A percentile compares a stretch with the other conserved stretches of the same genome.
phyloP scores from a whole-genome alignment of 176 grass and related monocot species.

The Thalia dealbata region DNA sequence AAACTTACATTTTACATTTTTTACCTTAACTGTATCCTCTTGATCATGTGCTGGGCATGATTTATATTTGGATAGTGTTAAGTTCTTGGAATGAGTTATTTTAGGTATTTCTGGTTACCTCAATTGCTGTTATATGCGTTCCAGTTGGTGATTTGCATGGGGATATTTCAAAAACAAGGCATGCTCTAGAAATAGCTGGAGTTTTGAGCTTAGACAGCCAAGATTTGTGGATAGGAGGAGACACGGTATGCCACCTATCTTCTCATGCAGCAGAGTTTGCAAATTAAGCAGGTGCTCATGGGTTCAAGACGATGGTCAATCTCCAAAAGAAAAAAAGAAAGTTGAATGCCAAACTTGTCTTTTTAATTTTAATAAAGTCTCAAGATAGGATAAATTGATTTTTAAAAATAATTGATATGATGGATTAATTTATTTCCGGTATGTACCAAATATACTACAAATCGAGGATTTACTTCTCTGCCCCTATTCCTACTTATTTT shows the following conservation, averaged over 20 bases:
- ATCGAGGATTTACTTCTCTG: not conserved
- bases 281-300: not conserved
- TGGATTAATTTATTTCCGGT: not conserved
- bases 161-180: constrained; percentile 60
- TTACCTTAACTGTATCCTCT: not conserved
- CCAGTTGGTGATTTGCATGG: constrained; percentile 92
- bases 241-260: constrained; percentile 36
- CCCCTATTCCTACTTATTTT: not conserved
- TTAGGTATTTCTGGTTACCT: constrained; percentile 5
- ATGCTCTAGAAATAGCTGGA: constrained; percentile 58
- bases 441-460: not conserved
- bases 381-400: not conserved
- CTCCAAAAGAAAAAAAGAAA: no score
- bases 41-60: not conserved
- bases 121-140: not conserved
- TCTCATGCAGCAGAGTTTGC: not conserved
- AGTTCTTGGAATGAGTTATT: not conserved
- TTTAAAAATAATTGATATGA: no score
- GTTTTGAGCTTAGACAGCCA: constrained; percentile 47
- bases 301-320: no score
- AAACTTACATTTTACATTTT: not conserved
- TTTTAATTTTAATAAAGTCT: not conserved
- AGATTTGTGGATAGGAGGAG: constrained; percentile 64
- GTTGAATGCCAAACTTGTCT: not conserved
- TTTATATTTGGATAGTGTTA: not conserved